phyloP scores from a whole-genome alignment of 2,329 filamentous ascomycete genomes.

The Ophiostoma tasmaniense region DNA sequence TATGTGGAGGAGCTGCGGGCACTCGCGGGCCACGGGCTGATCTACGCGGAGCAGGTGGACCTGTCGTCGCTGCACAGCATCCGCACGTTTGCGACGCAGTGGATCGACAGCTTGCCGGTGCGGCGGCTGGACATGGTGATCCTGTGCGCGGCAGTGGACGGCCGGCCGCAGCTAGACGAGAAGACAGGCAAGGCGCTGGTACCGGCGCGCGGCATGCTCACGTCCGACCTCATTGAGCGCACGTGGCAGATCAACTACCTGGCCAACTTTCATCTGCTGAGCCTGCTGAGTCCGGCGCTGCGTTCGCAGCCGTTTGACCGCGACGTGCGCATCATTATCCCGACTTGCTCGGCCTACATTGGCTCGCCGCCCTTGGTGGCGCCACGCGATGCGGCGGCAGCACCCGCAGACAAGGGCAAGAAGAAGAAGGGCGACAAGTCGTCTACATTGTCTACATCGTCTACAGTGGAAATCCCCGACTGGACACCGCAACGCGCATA shows the following conservation, averaged over 20 bases:
- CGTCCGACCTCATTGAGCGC: conserved; percentile 72
- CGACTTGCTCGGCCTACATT: conserved; percentile 84
- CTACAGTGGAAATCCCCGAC: conserved; percentile 33
- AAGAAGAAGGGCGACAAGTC: neutral
- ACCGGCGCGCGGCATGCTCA: conserved; percentile 39
- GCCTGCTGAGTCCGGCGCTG: conserved; percentile 82
- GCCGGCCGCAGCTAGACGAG: conserved; percentile 37
- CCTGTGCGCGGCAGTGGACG: conserved; percentile 59
- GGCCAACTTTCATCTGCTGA: conserved; percentile 88
- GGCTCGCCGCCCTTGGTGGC: conserved; percentile 59
- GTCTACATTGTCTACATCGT: neutral
- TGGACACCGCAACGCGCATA: conserved; percentile 53
- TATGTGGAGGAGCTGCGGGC: conserved; percentile 82
- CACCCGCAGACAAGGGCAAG: conserved; percentile 25
- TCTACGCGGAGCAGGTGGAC: conserved; percentile 94
- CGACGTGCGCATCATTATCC: conserved; percentile 80
- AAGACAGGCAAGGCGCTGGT: conserved; percentile 1
- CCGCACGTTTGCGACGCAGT: conserved; percentile 87
- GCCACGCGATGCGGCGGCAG: conserved; percentile 23
- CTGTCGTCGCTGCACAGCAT: conserved; percentile 82
- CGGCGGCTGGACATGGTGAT: conserved; percentile 85
- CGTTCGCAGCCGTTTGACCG: conserved; percentile 87
- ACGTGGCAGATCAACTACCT: conserved; percentile 95
- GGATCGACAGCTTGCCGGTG: conserved; percentile 92
- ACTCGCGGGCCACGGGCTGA: conserved; percentile 70